These are phyloP conservation scores for Pestalotiopsis sp. DNA, from an alignment of 2,329 filamentous ascomycete species.

Conservation along the genomic window DNA sequence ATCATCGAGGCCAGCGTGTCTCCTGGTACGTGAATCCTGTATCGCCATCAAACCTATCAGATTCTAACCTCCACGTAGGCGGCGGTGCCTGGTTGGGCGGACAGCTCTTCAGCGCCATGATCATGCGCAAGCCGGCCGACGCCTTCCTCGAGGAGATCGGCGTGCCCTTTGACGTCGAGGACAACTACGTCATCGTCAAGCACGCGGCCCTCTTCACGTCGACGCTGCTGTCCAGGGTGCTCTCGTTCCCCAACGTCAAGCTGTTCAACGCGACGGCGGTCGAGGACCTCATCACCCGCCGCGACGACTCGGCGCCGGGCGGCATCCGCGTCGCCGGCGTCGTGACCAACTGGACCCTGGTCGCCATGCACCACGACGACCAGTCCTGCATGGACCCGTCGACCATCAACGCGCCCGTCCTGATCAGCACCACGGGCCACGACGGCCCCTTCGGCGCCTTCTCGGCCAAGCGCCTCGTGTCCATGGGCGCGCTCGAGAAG, in stretches of 20 bases:
- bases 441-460: constrained; percentile 92
- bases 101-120: constrained; percentile 93
- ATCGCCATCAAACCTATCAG: neutral
- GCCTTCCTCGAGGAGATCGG: constrained; percentile 80
- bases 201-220: constrained; percentile 92
- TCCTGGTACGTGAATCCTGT: constrained; percentile 52
- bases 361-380: constrained; percentile 84
- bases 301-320: constrained; percentile 47
- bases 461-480: constrained; percentile 85
- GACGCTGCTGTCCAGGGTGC: constrained; percentile 80
- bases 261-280: constrained; percentile 94
- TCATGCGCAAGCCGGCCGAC: constrained; percentile 92
- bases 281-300: constrained; percentile 88
- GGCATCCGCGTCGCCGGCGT: constrained; percentile 80
- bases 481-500: constrained; percentile 81
- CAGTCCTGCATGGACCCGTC: constrained; percentile 97
- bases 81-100: constrained; percentile 92
- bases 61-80: constrained; percentile 41
- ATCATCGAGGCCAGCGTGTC: constrained; percentile 87
- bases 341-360: constrained; percentile 94
- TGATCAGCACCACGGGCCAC: constrained; percentile 90
- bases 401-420: constrained; percentile 89
- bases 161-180: constrained; percentile 86
- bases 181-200: constrained; percentile 88
- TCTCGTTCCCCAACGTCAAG: constrained; percentile 88